Evolutionary conservation across 148 eudicot genomes (phyloP).

Genomic region (Simmondsia chinensis): DNA sequence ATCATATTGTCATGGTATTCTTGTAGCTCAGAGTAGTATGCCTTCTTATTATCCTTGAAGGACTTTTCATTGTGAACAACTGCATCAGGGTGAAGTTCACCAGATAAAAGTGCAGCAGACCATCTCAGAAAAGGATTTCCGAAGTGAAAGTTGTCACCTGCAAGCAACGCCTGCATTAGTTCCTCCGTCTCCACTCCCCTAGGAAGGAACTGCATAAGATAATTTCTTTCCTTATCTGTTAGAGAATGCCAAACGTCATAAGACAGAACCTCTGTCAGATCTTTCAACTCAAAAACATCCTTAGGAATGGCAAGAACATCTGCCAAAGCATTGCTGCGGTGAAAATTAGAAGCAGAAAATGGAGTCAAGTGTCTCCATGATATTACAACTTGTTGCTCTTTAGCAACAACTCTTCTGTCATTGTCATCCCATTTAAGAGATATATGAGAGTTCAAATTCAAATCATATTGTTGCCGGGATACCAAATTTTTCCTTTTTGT

Average conservation of each 20-base stretch:
- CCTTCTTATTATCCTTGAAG: slow-evolving; percentile 50
- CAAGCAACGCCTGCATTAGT: slow-evolving; percentile 53
- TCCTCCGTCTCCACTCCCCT: slow-evolving; percentile 34
- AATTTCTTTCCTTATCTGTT: slow-evolving; percentile 56
- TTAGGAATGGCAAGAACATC: slow-evolving; percentile 60
- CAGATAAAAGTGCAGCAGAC: slow-evolving; percentile 62
- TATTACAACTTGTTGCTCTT: slow-evolving; percentile 71
- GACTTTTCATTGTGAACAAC: slow-evolving; percentile 41
- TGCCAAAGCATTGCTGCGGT: slow-evolving; percentile 35
- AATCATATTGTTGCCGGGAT: slow-evolving; percentile 24
- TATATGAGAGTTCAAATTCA: slow-evolving; percentile 34
- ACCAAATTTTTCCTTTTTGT: slow-evolving; percentile 49
- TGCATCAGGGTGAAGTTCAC: slow-evolving; percentile 76
- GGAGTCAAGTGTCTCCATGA: slow-evolving; percentile 48
- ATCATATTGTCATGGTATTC: slow-evolving; percentile 76
- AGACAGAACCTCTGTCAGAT: slow-evolving; percentile 54
- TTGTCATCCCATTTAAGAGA: slow-evolving; percentile 84
- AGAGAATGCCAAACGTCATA: slow-evolving; percentile 80
- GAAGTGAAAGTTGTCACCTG: slow-evolving; percentile 60
- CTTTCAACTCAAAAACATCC: slow-evolving; percentile 57
- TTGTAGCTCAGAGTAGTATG: slow-evolving; percentile 55
- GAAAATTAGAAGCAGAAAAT: slow-evolving; percentile 26
- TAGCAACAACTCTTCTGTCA: slow-evolving; percentile 60
- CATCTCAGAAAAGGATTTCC: slow-evolving; percentile 71
- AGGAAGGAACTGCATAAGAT: slow-evolving; percentile 71